A percentile compares a stretch with the other conserved stretches of the same genome.
phyloP scores from a whole-genome alignment of 1,284 basidiomycete genomes.

The Macrocystidia cucumis region DNA sequence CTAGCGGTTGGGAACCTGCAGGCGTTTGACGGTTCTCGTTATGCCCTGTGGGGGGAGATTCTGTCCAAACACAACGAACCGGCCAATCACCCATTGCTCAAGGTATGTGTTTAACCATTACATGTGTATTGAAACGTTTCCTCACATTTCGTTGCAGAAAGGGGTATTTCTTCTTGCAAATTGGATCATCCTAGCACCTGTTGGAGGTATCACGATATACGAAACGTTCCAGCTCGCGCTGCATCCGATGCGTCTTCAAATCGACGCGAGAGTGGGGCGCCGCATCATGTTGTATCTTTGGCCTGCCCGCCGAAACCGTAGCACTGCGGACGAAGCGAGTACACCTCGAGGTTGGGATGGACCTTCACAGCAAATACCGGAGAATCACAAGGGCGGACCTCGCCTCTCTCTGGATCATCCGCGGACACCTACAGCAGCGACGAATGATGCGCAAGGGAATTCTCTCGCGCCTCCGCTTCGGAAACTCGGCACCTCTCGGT shows the following conservation, averaged over 20 bases:
- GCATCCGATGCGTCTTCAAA: conserved; percentile 84
- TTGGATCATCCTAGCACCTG: conserved; percentile 82
- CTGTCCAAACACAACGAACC: conserved; percentile 70
- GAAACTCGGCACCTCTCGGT: conserved; percentile 52
- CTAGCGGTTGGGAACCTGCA: conserved; percentile 73
- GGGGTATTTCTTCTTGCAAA: conserved; percentile 64
- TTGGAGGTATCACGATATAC: conserved; percentile 91
- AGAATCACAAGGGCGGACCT: no score
- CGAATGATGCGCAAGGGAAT: conserved; percentile 11
- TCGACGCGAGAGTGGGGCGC: conserved; percentile 78
- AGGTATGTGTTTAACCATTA: conserved; percentile 33
- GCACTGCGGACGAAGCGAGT: no score
- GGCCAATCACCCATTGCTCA: conserved; percentile 55
- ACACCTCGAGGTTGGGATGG: no score
- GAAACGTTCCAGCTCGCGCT: conserved; percentile 78
- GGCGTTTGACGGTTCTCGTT: conserved; percentile 83
- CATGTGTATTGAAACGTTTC: neutral
- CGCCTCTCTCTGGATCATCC: conserved; percentile 33
- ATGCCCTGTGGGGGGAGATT: conserved; percentile 87
- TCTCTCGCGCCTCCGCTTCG: conserved; percentile 31
- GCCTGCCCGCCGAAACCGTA: conserved; percentile 53
- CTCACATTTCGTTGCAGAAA: conserved; percentile 29
- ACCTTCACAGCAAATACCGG: no score
- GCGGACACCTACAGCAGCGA: conserved; percentile 23
- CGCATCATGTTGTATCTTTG: conserved; percentile 89